Conservation (phyloP, 345 rosid genomes). For the Garcia nutans region DNA sequence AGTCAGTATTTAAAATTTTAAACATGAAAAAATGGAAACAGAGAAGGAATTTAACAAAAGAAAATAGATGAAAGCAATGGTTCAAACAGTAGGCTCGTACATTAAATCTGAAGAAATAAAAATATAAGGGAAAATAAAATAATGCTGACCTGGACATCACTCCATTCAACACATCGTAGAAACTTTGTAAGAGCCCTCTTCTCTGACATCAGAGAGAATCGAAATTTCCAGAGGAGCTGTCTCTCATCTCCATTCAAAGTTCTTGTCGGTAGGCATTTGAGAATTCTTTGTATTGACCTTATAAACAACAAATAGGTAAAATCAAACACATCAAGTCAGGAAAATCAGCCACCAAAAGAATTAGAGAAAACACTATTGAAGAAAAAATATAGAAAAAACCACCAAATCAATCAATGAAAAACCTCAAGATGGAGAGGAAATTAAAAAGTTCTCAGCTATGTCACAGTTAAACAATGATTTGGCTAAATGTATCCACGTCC, state of each 20-base stretch:
- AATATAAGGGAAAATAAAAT: not conserved
- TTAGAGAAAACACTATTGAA: not conserved
- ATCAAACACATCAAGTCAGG: slow-evolving; percentile 13
- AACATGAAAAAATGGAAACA: not conserved
- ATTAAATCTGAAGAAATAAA: slow-evolving; percentile 5
- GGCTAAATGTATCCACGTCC: not conserved
- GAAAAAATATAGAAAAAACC: not conserved
- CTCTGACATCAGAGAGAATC: slow-evolving; percentile 90
- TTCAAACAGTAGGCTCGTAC: slow-evolving; percentile 6
- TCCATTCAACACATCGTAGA: slow-evolving; percentile 95
- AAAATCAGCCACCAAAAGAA: slow-evolving; percentile 5
- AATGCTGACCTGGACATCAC: slow-evolving; percentile 83
- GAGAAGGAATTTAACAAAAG: not conserved
- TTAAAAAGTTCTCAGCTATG: not conserved
- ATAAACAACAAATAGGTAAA: slow-evolving; percentile 25
- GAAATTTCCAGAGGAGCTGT: slow-evolving; percentile 95
- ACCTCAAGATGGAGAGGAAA: not conserved
- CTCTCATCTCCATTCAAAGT: slow-evolving; percentile 92
- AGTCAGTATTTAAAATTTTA: not conserved
- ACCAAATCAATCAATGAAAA: slow-evolving; percentile 9
- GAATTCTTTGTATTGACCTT: slow-evolving; percentile 82
- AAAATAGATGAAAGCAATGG: not conserved
- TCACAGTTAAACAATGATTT: not conserved
- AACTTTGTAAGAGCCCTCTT: slow-evolving; percentile 97
- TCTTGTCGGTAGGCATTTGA: slow-evolving; percentile 91